phyloP scores from a whole-genome alignment of 345 rosid genomes.

The Garcia nutans region DNA sequence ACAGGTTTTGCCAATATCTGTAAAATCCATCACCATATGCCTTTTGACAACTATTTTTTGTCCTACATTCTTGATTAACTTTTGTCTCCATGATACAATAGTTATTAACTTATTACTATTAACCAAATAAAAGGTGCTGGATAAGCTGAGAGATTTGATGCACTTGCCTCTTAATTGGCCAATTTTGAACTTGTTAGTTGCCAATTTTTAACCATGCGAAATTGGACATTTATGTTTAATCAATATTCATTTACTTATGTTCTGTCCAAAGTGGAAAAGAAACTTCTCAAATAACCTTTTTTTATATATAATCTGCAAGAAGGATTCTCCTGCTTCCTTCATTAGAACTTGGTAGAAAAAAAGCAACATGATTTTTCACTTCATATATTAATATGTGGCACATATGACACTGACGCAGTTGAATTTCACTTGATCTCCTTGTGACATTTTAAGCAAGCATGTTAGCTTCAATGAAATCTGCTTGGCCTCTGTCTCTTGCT shows the following conservation, averaged over 20 bases:
- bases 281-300: background rate
- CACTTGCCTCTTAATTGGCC: background rate
- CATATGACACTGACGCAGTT: background rate
- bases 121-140: background rate
- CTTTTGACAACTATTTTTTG: background rate
- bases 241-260: background rate
- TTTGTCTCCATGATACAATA: background rate
- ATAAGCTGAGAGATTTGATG: background rate
- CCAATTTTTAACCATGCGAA: background rate
- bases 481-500: too few relatives aligned
- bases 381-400: too few relatives aligned
- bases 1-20: background rate
- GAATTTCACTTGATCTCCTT: background rate
- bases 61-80: background rate
- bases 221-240: background rate
- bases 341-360: background rate
- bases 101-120: background rate
- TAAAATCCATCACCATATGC: background rate
- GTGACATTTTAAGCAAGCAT: background rate
- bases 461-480: background rate
- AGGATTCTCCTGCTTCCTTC: background rate
- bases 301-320: background rate
- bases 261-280: background rate
- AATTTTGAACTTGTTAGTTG: background rate
- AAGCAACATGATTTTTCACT: background rate